These are phyloP conservation scores for Lophium mytilinum DNA, from an alignment of 495 filamentous ascomycete species.

Conservation along the genomic window DNA sequence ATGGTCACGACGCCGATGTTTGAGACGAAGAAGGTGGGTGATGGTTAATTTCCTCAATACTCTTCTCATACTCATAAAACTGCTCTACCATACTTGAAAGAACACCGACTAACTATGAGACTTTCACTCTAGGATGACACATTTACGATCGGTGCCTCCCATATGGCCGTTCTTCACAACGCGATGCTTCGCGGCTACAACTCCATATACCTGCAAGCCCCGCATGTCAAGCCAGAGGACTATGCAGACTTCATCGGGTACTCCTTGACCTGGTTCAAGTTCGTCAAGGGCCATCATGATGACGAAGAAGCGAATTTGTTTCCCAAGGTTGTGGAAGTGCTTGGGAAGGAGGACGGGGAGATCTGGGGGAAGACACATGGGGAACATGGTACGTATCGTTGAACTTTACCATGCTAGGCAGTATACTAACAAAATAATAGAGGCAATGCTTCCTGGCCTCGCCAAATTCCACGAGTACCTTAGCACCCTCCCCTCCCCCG, in stretches of 20 bases:
- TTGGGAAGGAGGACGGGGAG: conserved; percentile 34
- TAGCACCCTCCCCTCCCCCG: conserved; percentile 18
- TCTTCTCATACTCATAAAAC: no score
- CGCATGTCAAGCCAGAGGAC: conserved; percentile 27
- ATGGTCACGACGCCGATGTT: conserved; percentile 14
- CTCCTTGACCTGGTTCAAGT: conserved; percentile 42
- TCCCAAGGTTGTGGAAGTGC: conserved; percentile 42
- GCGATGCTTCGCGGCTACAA: conserved; percentile 52
- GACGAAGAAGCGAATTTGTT: conserved; percentile 47
- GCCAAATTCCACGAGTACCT: conserved; percentile 44
- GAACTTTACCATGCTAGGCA: neutral
- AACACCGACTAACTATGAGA: no score
- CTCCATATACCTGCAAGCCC: conserved; percentile 45
- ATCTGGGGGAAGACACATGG: conserved; percentile 38
- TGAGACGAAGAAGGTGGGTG: conserved; percentile 12
- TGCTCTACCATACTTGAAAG: no score
- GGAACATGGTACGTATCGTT: conserved; percentile 41
- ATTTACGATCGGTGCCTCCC: conserved; percentile 37
- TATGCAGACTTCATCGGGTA: conserved; percentile 45
- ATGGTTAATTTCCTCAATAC: no score
- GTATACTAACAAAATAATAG: conserved; percentile 19
- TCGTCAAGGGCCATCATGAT: conserved; percentile 48
- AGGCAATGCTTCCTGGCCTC: conserved; percentile 43
- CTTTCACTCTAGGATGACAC: conserved; percentile 12
- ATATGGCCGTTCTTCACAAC: conserved; percentile 55